Evolutionary conservation across 176 grass and related monocot genomes (phyloP).

Genomic region (Oryza coarctata): DNA sequence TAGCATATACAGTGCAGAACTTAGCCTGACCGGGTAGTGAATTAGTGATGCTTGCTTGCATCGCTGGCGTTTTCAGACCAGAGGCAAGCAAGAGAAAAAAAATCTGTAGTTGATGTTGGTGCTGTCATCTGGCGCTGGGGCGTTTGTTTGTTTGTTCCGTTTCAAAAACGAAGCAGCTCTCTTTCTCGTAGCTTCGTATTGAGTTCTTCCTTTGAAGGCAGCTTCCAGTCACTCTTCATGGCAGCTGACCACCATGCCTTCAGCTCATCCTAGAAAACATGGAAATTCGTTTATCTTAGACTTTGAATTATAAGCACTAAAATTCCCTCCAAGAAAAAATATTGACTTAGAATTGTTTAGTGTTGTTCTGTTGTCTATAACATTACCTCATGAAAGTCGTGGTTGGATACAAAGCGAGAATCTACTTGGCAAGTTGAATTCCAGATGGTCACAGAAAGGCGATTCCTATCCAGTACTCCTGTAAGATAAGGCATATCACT

Average conservation of each 20-base stretch:
- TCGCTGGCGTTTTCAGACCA: constrained; percentile 7
- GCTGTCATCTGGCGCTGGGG: background rate
- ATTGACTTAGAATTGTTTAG: background rate
- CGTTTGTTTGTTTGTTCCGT: background rate
- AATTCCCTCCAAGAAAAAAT: background rate
- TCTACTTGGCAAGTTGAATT: constrained; percentile 69
- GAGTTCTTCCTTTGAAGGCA: constrained; percentile 64
- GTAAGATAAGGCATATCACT: constrained; percentile 44
- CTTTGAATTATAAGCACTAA: background rate
- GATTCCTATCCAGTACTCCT: constrained; percentile 68
- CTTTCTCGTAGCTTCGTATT: constrained; percentile 64
- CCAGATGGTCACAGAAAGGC: constrained; percentile 74
- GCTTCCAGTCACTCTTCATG: constrained; percentile 48
- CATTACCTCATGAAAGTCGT: constrained; percentile 86
- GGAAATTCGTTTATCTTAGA: background rate
- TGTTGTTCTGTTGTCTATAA: background rate
- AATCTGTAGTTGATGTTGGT: background rate
- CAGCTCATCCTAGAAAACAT: constrained; percentile 64
- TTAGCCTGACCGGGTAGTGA: background rate
- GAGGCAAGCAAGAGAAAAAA: constrained; percentile 2
- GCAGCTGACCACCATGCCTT: constrained; percentile 79
- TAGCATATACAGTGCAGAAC: background rate
- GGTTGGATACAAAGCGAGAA: constrained; percentile 80
- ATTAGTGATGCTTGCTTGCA: background rate
- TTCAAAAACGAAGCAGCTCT: constrained; percentile 42